phyloP scores from a whole-genome alignment of 768 basidiomycete species.

The Tremella mesenterica region DNA sequence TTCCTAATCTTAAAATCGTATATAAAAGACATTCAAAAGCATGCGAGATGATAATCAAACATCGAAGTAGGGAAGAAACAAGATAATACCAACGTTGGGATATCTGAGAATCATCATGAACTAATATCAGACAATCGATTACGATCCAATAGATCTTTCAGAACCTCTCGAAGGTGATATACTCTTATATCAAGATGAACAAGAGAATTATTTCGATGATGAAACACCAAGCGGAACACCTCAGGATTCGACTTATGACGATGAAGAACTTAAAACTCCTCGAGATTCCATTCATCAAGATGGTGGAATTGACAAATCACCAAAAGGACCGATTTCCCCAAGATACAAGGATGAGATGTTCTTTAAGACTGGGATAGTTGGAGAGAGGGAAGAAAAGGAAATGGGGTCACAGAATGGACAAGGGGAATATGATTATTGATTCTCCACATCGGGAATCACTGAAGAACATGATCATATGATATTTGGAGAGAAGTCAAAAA shows the following conservation, averaged over 20 bases:
- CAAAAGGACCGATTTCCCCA: no score
- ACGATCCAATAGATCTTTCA: constrained; percentile 34
- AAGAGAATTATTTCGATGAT: constrained; percentile 41
- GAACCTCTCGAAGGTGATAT: constrained; percentile 32
- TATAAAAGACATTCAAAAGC: no score
- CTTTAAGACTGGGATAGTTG: no score
- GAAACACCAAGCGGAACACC: constrained; percentile 27
- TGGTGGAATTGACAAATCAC: no score
- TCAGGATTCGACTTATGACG: constrained; percentile 5
- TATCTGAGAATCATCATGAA: no score
- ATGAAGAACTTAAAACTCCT: no score
- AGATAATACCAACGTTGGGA: no score
- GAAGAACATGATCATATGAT: no score
- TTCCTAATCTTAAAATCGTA: no score
- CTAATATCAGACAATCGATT: constrained; percentile 34
- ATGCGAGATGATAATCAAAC: not conserved
- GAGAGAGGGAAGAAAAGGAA: not conserved
- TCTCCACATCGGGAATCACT: no score
- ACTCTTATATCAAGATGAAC: constrained; percentile 24
- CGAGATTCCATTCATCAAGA: not conserved
- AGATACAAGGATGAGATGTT: no score
- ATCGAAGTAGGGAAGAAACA: not conserved
- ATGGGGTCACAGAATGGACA: constrained; percentile 7
- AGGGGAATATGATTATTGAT: constrained; percentile 20
- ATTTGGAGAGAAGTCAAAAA: no score